A percentile compares a stretch with the other conserved stretches of the same genome.
Conservation (phyloP, 164 flowering plant genomes). For the Euptelea pleiosperma region DNA sequence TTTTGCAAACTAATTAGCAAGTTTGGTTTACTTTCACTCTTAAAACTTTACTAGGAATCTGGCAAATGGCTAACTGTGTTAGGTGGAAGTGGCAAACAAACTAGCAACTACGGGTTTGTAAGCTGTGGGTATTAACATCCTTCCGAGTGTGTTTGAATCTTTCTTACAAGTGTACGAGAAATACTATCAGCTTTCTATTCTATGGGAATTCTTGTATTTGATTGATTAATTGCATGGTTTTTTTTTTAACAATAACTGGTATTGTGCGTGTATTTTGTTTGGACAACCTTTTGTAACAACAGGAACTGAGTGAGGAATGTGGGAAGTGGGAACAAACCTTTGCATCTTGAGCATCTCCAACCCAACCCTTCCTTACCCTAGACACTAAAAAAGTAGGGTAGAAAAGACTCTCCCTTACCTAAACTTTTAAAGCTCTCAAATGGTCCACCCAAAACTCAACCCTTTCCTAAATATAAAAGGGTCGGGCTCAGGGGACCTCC, state of each 20-base stretch:
- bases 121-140: not conserved
- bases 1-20: not conserved
- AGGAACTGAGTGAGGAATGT: too few species aligned
- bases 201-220: too few species aligned
- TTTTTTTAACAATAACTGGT: not conserved
- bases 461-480: too few species aligned
- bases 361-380: too few species aligned
- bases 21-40: not conserved
- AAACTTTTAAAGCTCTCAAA: too few species aligned
- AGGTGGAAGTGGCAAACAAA: constrained; percentile 1
- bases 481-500: too few species aligned
- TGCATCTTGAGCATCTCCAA: too few species aligned
- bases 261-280: not conserved
- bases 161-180: not conserved
- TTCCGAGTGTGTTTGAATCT: not conserved
- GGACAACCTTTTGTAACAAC: not conserved
- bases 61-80: not conserved
- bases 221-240: too few species aligned
- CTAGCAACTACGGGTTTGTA: not conserved
- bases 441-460: too few species aligned
- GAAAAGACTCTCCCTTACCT: too few species aligned
- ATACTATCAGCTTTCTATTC: not conserved
- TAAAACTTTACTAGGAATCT: not conserved
- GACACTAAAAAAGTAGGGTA: too few species aligned
- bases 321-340: too few species aligned